Evolutionary conservation across 2,329 filamentous ascomycete species (phyloP), one percentile per base, ranked within the genome.

Genomic region (Metarhizium guizhouense): DNA sequence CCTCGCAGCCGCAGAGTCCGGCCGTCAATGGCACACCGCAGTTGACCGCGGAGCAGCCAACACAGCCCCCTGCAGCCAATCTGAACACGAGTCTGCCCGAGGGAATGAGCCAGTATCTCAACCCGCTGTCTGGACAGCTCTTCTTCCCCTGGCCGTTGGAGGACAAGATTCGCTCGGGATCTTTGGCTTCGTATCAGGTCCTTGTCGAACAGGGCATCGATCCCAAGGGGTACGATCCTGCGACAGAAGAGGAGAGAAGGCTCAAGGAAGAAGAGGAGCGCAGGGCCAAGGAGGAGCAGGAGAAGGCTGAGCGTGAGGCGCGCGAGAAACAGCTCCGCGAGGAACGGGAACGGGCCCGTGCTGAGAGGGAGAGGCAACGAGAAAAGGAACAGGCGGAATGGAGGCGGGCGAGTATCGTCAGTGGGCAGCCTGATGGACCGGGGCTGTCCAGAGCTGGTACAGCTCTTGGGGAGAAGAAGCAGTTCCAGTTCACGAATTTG

Each of bases 111-210:
- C 72, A 73, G 54, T 77, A 75, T 60, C 67, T 83, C 49, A 84
- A 87, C 63, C 80, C 82, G 0, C 69, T 78, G 18, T 76, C 77
- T 8, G 77, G 79, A 10, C 74, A 79, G 42, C 65, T 75, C n/a
- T 95, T 91, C 72, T 78, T 84, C 50, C 89, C 90, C 1, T 95
- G 89, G 89, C 89, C 89, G 0, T 76, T 75, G 32, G 84, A 89
- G 59, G 82, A 86, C 36, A 80, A 83, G 57, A 88, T 94, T 59
- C 80, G 83, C 36, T 73, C 75, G 16, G 88, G 90, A 40, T 84
- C 84, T 2, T 74, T 95, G 47, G 85, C 84, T 0, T 74, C 76
- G 8, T 79, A 83, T 48, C 84, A 90, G 63, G 71, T 76, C 29
- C 76, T 90, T 59, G 61, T 79, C 5, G 84, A 87, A 62, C 72